Percentiles rank a stretch among this genome's conserved stretches.
Evolutionary conservation across 1,284 basidiomycete species (phyloP).

Genomic region (Trichosporon sp.): DNA sequence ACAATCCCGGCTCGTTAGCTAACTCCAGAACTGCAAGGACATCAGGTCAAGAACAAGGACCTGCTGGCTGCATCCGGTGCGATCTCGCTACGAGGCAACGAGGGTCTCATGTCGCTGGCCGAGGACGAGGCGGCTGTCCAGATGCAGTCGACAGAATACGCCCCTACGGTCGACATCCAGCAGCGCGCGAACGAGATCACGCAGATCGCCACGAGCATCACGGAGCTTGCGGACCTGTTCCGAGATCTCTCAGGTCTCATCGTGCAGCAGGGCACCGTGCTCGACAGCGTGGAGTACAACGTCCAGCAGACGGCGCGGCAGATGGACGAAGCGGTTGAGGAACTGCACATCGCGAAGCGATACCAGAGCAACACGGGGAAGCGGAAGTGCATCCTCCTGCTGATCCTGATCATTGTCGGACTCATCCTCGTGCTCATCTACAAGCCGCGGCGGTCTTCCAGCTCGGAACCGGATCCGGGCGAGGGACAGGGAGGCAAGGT

Average conservation of each 20-base stretch:
- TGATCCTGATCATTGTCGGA: constrained; percentile 82
- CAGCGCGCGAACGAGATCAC: constrained; percentile 72
- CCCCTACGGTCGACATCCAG: constrained; percentile 54
- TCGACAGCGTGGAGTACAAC: constrained; percentile 96
- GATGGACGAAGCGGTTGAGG: constrained; percentile 75
- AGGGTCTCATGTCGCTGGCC: constrained; percentile 70
- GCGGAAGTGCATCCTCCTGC: constrained; percentile 85
- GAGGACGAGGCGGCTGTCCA: constrained; percentile 71
- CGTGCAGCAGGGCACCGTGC: constrained; percentile 94
- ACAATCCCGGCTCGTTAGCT: neutral
- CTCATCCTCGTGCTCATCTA: constrained; percentile 53
- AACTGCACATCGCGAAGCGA: constrained; percentile 75
- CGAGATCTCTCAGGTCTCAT: constrained; percentile 88
- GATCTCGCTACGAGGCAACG: constrained; percentile 70
- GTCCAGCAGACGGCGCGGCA: constrained; percentile 83
- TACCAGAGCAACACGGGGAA: constrained; percentile 90
- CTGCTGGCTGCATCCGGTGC: constrained; percentile 72
- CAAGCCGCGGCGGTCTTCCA: constrained; percentile 36
- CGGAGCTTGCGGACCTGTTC: constrained; percentile 88
- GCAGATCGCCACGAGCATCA: constrained; percentile 88
- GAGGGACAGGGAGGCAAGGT: neutral
- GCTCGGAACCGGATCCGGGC: neutral
- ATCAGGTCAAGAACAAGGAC: constrained; percentile 90
- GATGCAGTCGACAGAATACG: constrained; percentile 45
- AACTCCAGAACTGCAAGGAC: constrained; percentile 73